Percentiles rank a stretch among this genome's conserved stretches.
Conservation (phyloP, 352 stramenopile genomes). For the Globisporangium parvum region DNA sequence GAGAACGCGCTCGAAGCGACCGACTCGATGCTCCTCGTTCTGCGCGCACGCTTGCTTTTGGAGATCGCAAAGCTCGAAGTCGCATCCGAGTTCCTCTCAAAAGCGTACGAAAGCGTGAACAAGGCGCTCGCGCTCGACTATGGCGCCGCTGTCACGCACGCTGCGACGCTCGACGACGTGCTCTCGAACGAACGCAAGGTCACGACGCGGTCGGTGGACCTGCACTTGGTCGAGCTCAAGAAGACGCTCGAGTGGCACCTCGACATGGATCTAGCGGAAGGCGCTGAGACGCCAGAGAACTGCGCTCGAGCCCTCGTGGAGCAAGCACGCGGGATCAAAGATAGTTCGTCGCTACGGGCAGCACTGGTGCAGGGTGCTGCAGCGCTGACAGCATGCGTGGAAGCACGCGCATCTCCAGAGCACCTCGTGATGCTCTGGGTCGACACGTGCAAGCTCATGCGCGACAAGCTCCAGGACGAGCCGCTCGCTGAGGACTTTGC, state of each 20-base stretch:
- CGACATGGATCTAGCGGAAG: slow-evolving; percentile 22
- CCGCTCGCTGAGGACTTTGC: slow-evolving; percentile 21
- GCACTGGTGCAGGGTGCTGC: neutral
- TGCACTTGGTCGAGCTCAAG: slow-evolving; percentile 62
- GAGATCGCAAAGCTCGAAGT: slow-evolving; percentile 87
- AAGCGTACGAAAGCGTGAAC: slow-evolving; percentile 54
- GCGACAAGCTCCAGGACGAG: slow-evolving; percentile 33
- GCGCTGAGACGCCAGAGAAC: slow-evolving; percentile 19
- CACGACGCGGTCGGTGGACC: slow-evolving; percentile 42
- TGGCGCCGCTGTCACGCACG: slow-evolving; percentile 12
- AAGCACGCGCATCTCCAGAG: slow-evolving; percentile 2
- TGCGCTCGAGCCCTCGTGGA: slow-evolving; percentile 58
- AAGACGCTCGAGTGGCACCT: slow-evolving; percentile 60
- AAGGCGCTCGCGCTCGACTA: slow-evolving; percentile 71
- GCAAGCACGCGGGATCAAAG: slow-evolving; percentile 63
- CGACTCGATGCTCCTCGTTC: slow-evolving; percentile 67
- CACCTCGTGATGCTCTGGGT: slow-evolving; percentile 42
- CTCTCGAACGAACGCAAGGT: slow-evolving; percentile 26
- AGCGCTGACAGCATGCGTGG: neutral
- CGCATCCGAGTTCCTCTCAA: slow-evolving; percentile 77
- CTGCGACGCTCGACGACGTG: slow-evolving; percentile 28
- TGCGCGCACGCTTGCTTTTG: slow-evolving; percentile 76
- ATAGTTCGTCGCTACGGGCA: slow-evolving; percentile 11
- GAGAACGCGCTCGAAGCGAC: slow-evolving; percentile 64
- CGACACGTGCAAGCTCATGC: slow-evolving; percentile 35